Conservation (phyloP, 108 stramenopile species). For the Skeletonema tropicum region DNA sequence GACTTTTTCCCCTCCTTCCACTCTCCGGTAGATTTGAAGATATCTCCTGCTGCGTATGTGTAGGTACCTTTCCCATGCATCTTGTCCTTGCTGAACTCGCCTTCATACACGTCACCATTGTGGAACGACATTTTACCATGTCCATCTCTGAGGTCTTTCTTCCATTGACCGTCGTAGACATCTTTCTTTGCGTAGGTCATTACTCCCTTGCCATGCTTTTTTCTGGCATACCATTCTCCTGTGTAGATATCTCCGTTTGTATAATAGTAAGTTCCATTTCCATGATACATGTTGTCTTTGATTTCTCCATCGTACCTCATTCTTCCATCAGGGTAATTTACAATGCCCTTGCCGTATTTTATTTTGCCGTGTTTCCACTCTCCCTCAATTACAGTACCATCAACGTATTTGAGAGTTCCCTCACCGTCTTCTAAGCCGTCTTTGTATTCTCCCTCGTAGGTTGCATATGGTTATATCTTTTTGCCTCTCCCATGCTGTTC, state of each 20-base stretch:
- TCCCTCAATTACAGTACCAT: conserved; percentile 52
- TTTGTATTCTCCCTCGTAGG: conserved; percentile 24
- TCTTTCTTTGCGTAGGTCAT: conserved; percentile 45
- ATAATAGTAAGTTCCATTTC: conserved; percentile 14
- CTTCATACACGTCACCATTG: conserved; percentile 43
- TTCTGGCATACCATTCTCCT: conserved; percentile 37
- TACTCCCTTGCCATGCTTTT: conserved; percentile 53
- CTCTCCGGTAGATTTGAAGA: conserved; percentile 14
- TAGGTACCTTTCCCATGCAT: background rate
- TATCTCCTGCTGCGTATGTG: background rate
- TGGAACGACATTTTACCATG: conserved; percentile 29
- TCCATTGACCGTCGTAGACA: background rate
- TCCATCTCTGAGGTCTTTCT: conserved; percentile 7
- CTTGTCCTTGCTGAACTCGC: conserved; percentile 19
- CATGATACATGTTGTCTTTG: conserved; percentile 36
- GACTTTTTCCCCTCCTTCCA: conserved; percentile 43
- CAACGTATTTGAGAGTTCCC: conserved; percentile 38
- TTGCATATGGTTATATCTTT: background rate
- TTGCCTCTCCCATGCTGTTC: conserved; percentile 46
- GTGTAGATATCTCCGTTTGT: background rate
- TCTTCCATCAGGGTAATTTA: conserved; percentile 49
- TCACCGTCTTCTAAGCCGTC: conserved; percentile 48
- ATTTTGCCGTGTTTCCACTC: conserved; percentile 46
- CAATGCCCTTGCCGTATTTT: conserved; percentile 41
- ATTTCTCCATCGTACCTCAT: conserved; percentile 50